Evolutionary conservation across 768 basidiomycete species (phyloP), one percentile per base, ranked within the genome.

Genomic region (Rhodosporidiobolus sp.): DNA sequence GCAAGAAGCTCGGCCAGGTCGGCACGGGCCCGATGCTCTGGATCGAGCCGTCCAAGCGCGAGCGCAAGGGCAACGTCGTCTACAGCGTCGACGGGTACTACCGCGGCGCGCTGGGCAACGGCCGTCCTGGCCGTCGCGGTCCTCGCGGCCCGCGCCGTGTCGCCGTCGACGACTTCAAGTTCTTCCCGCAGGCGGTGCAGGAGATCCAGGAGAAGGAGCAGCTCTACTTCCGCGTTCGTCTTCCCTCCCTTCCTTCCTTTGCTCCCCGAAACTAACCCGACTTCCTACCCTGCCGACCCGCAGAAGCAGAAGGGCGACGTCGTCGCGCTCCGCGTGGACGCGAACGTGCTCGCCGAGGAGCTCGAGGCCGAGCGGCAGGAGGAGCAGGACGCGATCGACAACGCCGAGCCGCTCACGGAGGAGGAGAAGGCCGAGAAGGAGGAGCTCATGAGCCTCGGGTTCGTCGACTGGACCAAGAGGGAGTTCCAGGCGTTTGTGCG

Each of bases 31-130:
- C 8, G 34, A 53, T 82, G 69, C 77, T 82, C 75, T 86, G 92
- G 73, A 84, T 84, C 76, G 91, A 94, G 35, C 85, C 95, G 28
- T 92, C 91, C 50, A 98, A 97, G 83, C 88, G 95, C 8, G 93
- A 94, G 81, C 87, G 95, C 72, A 94, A 94, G 82, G 78, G 80
- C 62, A 48, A 43, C 8, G 86, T 88, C 45, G 95, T 94, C 78
- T 97, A 96, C 81, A 94, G 92, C 0, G 90, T 97, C 48, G 94
- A 97, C 78, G 88, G 86, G 61, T 99, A 99, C 81, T 96, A 94
- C 86, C 91, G 94, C 81, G 92, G 94, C 79, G 89, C 90, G 0
- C 84, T 97, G 77, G 87, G 87, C 16, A 90, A 90, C 0, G 59
- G 71, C 34, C 57, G 74, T 43, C 61, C 59, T 80, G 88, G 86